These are phyloP conservation scores for Daldinia sp. DNA, from an alignment of 2,329 filamentous ascomycete genomes.

Conservation along the genomic window DNA sequence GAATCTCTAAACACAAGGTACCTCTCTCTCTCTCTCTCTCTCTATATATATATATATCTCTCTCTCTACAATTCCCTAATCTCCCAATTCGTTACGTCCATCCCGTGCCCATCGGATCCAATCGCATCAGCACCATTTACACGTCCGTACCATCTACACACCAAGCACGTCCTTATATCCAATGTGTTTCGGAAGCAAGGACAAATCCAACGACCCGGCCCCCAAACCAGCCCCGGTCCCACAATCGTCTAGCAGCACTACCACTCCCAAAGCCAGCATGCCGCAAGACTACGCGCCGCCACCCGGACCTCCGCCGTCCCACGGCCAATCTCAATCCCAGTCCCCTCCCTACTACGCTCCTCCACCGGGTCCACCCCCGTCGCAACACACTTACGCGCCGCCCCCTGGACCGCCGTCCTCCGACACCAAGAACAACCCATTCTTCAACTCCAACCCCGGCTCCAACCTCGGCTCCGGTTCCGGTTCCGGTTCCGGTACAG, in stretches of 20 bases:
- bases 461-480: background rate
- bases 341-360: slow-evolving; percentile 41
- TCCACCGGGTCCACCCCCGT: slow-evolving; percentile 50
- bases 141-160: background rate
- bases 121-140: background rate
- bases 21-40: too few relatives aligned
- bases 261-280: slow-evolving; percentile 35
- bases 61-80: too few relatives aligned
- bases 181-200: slow-evolving; percentile 60
- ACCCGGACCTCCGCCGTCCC: slow-evolving; percentile 41
- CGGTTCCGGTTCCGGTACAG: slow-evolving; percentile 8
- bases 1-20: too few relatives aligned
- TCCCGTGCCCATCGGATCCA: too few relatives aligned
- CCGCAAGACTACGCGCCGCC: slow-evolving; percentile 44
- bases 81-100: too few relatives aligned
- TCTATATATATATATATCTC: too few relatives aligned
- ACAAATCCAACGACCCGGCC: slow-evolving; percentile 51
- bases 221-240: slow-evolving; percentile 49
- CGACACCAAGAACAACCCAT: slow-evolving; percentile 34
- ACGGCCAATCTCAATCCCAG: slow-evolving; percentile 8
- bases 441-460: slow-evolving; percentile 20
- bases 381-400: slow-evolving; percentile 38
- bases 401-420: slow-evolving; percentile 49
- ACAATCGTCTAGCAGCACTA: slow-evolving; percentile 35
- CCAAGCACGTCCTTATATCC: background rate